Conservation (phyloP, 805 yeast genomes). For the Candida berthetii region DNA sequence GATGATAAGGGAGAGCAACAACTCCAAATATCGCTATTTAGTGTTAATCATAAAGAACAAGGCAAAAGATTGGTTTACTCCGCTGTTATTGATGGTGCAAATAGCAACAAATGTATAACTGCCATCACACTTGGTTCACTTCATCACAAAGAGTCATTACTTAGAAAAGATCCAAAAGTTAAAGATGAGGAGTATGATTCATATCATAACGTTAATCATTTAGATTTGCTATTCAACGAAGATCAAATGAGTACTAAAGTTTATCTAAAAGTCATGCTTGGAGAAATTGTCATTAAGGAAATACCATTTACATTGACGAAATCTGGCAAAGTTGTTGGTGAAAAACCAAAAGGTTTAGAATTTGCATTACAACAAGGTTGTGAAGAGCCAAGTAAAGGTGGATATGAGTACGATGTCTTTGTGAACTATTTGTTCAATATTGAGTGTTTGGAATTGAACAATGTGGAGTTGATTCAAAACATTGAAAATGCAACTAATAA, state of each 20-base stretch:
- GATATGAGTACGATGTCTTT: neutral
- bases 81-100: neutral
- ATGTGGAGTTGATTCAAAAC: neutral
- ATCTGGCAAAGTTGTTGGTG: neutral
- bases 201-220: conserved; percentile 2
- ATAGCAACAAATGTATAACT: neutral
- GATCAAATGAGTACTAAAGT: conserved; percentile 8
- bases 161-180: neutral
- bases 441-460: neutral
- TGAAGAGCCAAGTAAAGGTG: neutral
- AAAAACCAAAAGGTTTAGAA: too few species aligned
- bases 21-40: neutral
- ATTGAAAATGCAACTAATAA: neutral
- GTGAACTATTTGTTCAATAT: neutral
- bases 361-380: neutral
- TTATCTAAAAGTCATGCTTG: neutral
- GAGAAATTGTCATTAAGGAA: neutral
- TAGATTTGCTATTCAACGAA: conserved; percentile 10
- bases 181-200: conserved; percentile 1
- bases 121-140: neutral
- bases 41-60: conserved; percentile 1
- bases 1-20: neutral
- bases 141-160: conserved; percentile 2
- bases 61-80: neutral
- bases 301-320: neutral